Conservation (phyloP, 2,329 filamentous ascomycete genomes). For the Fusarium falciforme region DNA sequence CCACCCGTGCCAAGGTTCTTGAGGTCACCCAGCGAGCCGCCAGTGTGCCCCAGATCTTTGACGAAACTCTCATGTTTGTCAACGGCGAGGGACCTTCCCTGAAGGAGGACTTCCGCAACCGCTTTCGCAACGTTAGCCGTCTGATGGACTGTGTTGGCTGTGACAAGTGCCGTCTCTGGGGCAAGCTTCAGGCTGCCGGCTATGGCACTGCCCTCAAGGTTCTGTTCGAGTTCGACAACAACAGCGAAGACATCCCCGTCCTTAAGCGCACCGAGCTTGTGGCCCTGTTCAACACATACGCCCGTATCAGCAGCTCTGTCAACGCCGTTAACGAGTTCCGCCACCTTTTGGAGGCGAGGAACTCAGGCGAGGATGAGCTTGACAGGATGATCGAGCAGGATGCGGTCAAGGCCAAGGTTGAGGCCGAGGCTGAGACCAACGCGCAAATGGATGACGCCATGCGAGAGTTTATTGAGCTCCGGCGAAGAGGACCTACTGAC, state of each 20-base stretch:
- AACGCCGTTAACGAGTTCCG: constrained; percentile 79
- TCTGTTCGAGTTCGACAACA: constrained; percentile 89
- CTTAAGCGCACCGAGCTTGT: constrained; percentile 93
- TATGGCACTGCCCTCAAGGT: constrained; percentile 97
- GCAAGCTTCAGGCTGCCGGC: constrained; percentile 93
- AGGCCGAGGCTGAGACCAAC: constrained; percentile 46
- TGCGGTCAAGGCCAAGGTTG: constrained; percentile 38
- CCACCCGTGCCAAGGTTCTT: constrained; percentile 86
- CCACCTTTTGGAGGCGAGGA: constrained; percentile 58
- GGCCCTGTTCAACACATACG: constrained; percentile 93
- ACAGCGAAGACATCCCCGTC: constrained; percentile 71
- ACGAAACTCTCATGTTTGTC: constrained; percentile 95
- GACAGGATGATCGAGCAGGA: constrained; percentile 52
- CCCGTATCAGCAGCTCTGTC: constrained; percentile 85
- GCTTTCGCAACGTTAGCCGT: constrained; percentile 95
- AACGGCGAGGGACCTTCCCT: constrained; percentile 78
- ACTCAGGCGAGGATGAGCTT: constrained; percentile 36
- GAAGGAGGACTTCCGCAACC: constrained; percentile 97
- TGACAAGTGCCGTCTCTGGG: constrained; percentile 98
- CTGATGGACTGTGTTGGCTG: constrained; percentile 99
- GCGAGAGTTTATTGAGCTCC: constrained; percentile 45
- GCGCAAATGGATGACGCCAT: constrained; percentile 54
- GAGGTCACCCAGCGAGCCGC: constrained; percentile 78
- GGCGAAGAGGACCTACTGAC: constrained; percentile 47
- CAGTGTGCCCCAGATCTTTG: constrained; percentile 83